Percentiles rank a stretch among this genome's conserved stretches.
Conservation (phyloP, 2,329 filamentous ascomycete species). For the Akanthomyces lecanii region DNA sequence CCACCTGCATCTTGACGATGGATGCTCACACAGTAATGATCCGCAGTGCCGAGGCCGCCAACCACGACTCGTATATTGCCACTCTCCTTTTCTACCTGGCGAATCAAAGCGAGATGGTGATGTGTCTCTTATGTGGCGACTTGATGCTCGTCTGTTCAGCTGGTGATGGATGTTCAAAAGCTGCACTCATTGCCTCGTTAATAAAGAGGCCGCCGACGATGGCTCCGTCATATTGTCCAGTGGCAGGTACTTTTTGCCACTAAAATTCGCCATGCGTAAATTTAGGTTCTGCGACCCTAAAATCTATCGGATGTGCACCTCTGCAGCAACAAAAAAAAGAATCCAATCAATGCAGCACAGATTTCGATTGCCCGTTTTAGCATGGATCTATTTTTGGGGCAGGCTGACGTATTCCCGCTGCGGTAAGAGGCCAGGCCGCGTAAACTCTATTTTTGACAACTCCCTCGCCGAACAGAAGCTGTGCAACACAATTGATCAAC, state of each 20-base stretch:
- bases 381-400: background rate
- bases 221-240: background rate
- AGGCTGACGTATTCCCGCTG: conserved; percentile 4
- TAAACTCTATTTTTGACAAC: conserved; percentile 3
- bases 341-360: too few relatives aligned
- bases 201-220: conserved; percentile 1
- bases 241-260: background rate
- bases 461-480: background rate
- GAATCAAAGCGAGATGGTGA: background rate
- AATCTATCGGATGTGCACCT: background rate
- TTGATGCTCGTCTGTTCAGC: background rate
- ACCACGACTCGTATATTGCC: background rate
- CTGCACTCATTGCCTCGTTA: background rate
- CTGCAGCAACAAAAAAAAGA: background rate
- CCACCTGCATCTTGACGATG: background rate
- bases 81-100: background rate
- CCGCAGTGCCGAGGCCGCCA: background rate
- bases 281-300: background rate
- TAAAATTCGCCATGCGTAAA: background rate
- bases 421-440: background rate
- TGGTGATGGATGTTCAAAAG: background rate
- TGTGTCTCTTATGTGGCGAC: background rate
- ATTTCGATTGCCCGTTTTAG: background rate
- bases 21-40: background rate
- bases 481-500: background rate